Base-by-base conservation (phyloP, 176 grass and related monocot genomes). In the Thinopyrum elongatum region DNA sequence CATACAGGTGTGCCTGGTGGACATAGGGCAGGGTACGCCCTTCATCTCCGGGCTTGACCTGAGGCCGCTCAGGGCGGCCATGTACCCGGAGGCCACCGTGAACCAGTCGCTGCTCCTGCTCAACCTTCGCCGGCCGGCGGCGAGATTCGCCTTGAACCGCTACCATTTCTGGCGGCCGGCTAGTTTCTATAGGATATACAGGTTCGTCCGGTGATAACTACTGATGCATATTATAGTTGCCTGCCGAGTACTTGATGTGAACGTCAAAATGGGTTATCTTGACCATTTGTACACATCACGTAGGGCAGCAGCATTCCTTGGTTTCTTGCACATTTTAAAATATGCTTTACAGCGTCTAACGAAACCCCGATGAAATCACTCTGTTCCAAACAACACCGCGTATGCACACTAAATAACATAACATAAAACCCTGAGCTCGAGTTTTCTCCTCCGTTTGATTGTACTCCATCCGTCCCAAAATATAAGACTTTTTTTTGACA, bases 31-130 rank as follows among this genome's bases (percentile, higher is more conserved):
- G 25, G 92, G 89, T 15, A 94, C 84, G 29, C 92, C 92, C 10
- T 89, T 94, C 86, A 82, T 91, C 44, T 89, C 87, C 8, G 84
- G 77, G 22, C 81, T 94, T 21, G 92, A 94, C 17, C 59, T 92
- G 25, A 84, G 92, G 72, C 81, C 82, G 6, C 66, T 92, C 5
- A 81, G 63, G 26, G 63, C 36, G 9, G 49, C 13, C 74, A 83
- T 88, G 68, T 94, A 94, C 33, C 90, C 69, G 22, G 85, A 67
- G 25, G 90, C 86, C 1, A 92, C 86, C 1, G 47, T 57, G 11
- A 86, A 83, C 5, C 83, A 79, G 53, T 65, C 83, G 11, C 57
- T 94, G 13, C 25, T 84, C 15, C 33, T 87, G 17, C 84, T 90
- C 31, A 87, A 28, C 31, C 10, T 79, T 5, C 36, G 30, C 39